Evolutionary conservation across 805 yeast genomes (phyloP).

Genomic region (Cyberlindnera saturnus): DNA sequence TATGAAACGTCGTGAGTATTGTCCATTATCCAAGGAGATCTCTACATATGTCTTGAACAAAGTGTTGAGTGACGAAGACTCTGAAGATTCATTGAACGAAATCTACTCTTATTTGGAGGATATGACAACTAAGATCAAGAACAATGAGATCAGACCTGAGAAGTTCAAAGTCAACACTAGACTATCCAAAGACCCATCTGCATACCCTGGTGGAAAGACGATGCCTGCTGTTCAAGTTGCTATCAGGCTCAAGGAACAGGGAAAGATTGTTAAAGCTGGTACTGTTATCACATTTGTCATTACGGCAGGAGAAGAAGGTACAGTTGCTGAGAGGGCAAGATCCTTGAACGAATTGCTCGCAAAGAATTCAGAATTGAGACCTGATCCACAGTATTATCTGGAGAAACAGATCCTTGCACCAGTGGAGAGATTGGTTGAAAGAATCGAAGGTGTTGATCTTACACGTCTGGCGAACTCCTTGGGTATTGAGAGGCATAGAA

Average conservation of each 20-base stretch:
- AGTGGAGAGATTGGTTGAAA: slow-evolving; percentile 77
- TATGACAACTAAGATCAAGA: slow-evolving; percentile 49
- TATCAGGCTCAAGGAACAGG: slow-evolving; percentile 67
- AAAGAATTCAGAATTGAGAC: slow-evolving; percentile 43
- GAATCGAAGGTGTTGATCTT: slow-evolving; percentile 81
- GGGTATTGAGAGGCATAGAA: slow-evolving; percentile 63
- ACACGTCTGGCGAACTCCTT: slow-evolving; percentile 69
- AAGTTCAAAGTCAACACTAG: slow-evolving; percentile 79
- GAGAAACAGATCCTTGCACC: slow-evolving; percentile 90
- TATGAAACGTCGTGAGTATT: slow-evolving; percentile 93
- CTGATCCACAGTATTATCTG: slow-evolving; percentile 75
- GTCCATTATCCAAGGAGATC: slow-evolving; percentile 86
- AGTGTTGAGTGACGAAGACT: slow-evolving; percentile 65
- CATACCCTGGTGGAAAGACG: slow-evolving; percentile 73
- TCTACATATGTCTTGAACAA: slow-evolving; percentile 70
- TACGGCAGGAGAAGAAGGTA: slow-evolving; percentile 43
- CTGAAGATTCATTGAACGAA: slow-evolving; percentile 67
- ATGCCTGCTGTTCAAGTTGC: slow-evolving; percentile 94
- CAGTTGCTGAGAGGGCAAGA: slow-evolving; percentile 77
- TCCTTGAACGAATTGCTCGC: slow-evolving; percentile 68
- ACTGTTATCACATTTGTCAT: slow-evolving; percentile 86
- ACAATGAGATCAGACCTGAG: slow-evolving; percentile 55
- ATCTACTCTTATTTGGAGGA: slow-evolving; percentile 68
- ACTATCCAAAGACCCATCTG: slow-evolving; percentile 81
- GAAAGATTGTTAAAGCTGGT: slow-evolving; percentile 83